Percentiles rank a stretch among this genome's conserved stretches.
Conservation (phyloP, 441 rosid genomes). For the Gossypium trilobum region DNA sequence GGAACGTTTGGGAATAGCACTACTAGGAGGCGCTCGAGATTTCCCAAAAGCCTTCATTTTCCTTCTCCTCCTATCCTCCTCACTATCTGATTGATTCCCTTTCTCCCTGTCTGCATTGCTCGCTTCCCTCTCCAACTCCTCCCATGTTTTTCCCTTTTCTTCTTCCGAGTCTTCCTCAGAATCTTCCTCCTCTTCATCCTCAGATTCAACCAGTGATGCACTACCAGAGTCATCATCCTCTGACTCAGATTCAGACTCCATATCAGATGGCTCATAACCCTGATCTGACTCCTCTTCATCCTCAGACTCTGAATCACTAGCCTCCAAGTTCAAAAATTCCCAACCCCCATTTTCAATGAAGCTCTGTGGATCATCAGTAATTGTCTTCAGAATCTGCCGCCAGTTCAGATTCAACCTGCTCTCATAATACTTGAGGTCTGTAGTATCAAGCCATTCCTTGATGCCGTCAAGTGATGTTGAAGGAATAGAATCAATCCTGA, state of each 20-base stretch:
- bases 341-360: constrained; percentile 83
- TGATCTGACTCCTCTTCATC: constrained; percentile 68
- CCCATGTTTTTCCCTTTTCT: constrained; percentile 94
- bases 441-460: constrained; percentile 88
- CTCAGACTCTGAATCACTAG: constrained; percentile 80
- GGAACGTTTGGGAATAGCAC: constrained; percentile 21
- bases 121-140: constrained; percentile 90
- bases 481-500: constrained; percentile 78
- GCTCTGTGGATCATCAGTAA: constrained; percentile 76
- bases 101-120: constrained; percentile 82
- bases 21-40: constrained; percentile 40
- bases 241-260: constrained; percentile 65
- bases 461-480: constrained; percentile 75
- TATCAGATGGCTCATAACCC: constrained; percentile 79
- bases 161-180: constrained; percentile 71
- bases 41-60: constrained; percentile 70
- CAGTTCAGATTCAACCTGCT: constrained; percentile 88
- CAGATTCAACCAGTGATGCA: constrained; percentile 73
- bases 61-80: constrained; percentile 80
- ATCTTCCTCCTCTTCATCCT: constrained; percentile 73
- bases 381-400: constrained; percentile 80
- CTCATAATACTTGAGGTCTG: constrained; percentile 80
- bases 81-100: constrained; percentile 76
- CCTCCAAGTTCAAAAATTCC: constrained; percentile 89
- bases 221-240: constrained; percentile 69